Base-by-base conservation (phyloP, 1,139 yeast species). In the Blastobotrys aristatus region DNA sequence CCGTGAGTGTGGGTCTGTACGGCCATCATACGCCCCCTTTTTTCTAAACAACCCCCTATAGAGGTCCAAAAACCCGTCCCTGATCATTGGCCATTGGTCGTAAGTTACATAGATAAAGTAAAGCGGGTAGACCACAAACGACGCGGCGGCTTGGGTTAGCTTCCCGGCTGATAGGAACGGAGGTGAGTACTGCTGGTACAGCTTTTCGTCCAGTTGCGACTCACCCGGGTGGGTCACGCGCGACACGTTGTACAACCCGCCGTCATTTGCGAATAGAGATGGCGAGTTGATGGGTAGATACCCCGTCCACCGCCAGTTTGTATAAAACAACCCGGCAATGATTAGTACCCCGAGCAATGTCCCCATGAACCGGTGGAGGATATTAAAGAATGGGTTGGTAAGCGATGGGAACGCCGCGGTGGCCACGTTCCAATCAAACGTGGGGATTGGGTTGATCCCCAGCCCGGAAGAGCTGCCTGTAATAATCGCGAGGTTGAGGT, bases 401-500 rank as follows among this genome's bases (percentile, higher is more conserved):
- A 74, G 60, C 26, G 75, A 36, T 17, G 72, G 58, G 34, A 72
- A 66, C 29, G 49, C 40, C 36, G 51, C 24, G 44, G 57, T 53
- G 14, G 70, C 56, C 64, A 72, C 57, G 54, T 73, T 75, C 79
- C 80, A 77, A 57, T 75, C 82, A 54, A 78, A 75, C 36, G 48
- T 77, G 1, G 81, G 61, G 47, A 73, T 57, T 13, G 84, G 85
- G 57, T 78, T 78, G 40, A 79, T 55, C 1, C 84, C 84, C 16
- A 80, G 61, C 10, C 85, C 85, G 53, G 67, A 82, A 14, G 57
- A 43, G 2, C 72, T 61, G 1, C 87, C 87, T 1, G 81, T 76
- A 39, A 81, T 66, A 20, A 65, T 65, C 1, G 80, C 82, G 35
- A 80, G 62, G 53, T 75, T 71, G 53, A 73, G 67, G 58, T 78